A percentile compares a stretch with the other conserved stretches of the same genome.
Conservation (phyloP, 169 alveolate genomes). For the Plasmodium coatneyi region DNA sequence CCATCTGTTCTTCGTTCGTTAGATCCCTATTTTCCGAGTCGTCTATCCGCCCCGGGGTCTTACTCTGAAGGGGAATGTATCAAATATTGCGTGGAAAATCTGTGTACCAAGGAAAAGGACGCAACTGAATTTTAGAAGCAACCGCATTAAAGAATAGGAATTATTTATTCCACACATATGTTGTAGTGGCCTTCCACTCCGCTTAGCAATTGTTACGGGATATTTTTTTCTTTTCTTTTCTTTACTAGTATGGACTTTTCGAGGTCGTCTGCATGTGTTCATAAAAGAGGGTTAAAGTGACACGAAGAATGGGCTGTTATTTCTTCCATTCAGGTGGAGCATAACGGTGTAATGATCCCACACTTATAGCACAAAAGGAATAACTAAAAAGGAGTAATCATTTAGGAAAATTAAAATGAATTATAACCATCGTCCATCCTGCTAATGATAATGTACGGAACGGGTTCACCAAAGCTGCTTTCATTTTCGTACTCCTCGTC, state of each 20-base stretch:
- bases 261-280: conserved; percentile 15
- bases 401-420: neutral
- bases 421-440: conserved; percentile 36
- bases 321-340: neutral
- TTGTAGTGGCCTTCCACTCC: neutral
- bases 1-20: conserved; percentile 36
- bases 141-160: neutral
- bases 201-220: neutral
- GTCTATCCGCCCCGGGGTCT: neutral
- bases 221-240: neutral
- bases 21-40: conserved; percentile 9
- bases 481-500: conserved; percentile 52
- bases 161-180: neutral
- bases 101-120: neutral
- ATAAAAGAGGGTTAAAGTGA: neutral
- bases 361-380: neutral
- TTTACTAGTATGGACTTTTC: conserved; percentile 9
- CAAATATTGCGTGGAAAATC: neutral
- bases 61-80: neutral
- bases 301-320: neutral
- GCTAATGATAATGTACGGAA: conserved; percentile 48
- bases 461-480: conserved; percentile 37
- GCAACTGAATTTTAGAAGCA: neutral
- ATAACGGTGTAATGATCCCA: neutral
- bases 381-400: neutral